phyloP scores from a whole-genome alignment of 169 alveolate species.

The Plasmodium chabaudi region DNA sequence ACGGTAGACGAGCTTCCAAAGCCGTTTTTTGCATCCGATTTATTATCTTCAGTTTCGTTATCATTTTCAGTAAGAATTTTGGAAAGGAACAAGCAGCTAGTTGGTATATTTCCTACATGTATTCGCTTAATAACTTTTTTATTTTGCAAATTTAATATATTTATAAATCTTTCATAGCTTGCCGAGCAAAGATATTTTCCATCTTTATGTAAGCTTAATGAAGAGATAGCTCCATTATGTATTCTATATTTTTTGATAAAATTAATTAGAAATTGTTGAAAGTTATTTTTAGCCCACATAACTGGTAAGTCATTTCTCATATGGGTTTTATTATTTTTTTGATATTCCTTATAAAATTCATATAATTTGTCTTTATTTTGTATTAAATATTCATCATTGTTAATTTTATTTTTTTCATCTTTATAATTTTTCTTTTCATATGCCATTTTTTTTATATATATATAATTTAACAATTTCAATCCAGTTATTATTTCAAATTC shows the following conservation, averaged over 20 bases:
- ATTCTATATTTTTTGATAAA: slow-evolving; percentile 32
- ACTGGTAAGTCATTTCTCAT: slow-evolving; percentile 58
- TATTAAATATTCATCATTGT: slow-evolving; percentile 17
- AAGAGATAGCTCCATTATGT: slow-evolving; percentile 75
- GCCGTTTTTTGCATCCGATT: background rate
- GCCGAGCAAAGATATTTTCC: slow-evolving; percentile 78
- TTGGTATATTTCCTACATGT: slow-evolving; percentile 58
- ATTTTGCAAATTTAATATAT: slow-evolving; percentile 35
- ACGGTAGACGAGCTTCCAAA: background rate
- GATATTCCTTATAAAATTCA: slow-evolving; percentile 69
- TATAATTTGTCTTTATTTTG: slow-evolving; percentile 52
- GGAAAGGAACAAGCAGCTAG: slow-evolving; percentile 50
- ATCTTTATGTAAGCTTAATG: slow-evolving; percentile 78
- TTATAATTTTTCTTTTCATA: slow-evolving; percentile 27
- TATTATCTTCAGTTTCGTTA: background rate
- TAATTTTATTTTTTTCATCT: slow-evolving; percentile 16
- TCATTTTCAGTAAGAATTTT: slow-evolving; percentile 14
- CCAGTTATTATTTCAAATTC: slow-evolving; percentile 80
- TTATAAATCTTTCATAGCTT: slow-evolving; percentile 76
- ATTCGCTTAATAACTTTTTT: slow-evolving; percentile 26
- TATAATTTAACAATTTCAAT: slow-evolving; percentile 33
- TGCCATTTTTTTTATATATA: slow-evolving; percentile 58
- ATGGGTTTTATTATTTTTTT: slow-evolving; percentile 43
- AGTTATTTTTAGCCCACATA: slow-evolving; percentile 62
- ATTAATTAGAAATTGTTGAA: slow-evolving; percentile 27